A percentile compares a stretch with the other conserved stretches of the same genome.
phyloP scores from a whole-genome alignment of 768 basidiomycete species.

The Sporobolomyces phaffii region DNA sequence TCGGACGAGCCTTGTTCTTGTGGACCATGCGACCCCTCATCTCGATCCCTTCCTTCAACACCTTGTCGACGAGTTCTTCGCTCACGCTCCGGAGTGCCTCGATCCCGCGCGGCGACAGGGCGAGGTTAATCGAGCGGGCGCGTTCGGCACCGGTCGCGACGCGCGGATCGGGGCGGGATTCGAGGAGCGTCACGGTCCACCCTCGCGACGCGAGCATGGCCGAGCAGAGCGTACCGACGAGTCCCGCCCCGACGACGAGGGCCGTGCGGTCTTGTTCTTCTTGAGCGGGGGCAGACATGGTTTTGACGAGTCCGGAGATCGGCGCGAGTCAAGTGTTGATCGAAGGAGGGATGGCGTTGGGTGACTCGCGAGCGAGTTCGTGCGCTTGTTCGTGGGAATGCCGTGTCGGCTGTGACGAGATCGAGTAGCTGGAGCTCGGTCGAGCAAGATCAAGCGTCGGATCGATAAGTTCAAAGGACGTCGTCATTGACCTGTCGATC shows the following conservation, averaged over 20 bases:
- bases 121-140: constrained; percentile 89
- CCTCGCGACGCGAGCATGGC: constrained; percentile 77
- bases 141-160: constrained; percentile 56
- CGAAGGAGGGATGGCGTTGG: no score
- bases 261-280: constrained; percentile 31
- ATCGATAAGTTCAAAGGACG: no score
- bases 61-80: constrained; percentile 60
- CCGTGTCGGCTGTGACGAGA: no score
- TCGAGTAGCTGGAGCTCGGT: no score
- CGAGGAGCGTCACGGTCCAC: constrained; percentile 74
- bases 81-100: constrained; percentile 78
- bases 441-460: no score
- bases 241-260: constrained; percentile 66
- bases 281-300: no score
- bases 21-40: constrained; percentile 97
- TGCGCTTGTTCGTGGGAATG: no score
- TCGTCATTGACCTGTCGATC: no score
- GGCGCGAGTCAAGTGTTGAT: no score
- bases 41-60: constrained; percentile 74
- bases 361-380: no score
- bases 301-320: no score
- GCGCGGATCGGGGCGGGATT: constrained; percentile 65
- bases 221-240: constrained; percentile 88
- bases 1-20: constrained; percentile 50
- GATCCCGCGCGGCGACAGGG: constrained; percentile 88